Base-by-base conservation (phyloP, 306 rosid genomes). In the Gastrolobium villosum region DNA sequence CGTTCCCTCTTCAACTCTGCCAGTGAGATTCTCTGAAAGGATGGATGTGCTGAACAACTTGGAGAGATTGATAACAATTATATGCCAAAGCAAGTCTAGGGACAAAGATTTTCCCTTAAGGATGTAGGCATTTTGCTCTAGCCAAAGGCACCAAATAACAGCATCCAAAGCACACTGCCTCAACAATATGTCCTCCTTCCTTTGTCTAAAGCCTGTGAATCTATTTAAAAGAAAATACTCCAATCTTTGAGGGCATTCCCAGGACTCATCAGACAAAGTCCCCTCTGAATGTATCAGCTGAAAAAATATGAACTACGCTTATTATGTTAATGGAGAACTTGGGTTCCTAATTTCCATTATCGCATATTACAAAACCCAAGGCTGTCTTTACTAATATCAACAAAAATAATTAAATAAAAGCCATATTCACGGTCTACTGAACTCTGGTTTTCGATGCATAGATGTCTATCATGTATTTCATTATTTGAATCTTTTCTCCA, bases 401-500 rank as follows among this genome's bases (percentile, higher is more conserved):
- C 26, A 20, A 20, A 20, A 20, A 20, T 20, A 20, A 30, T 56
- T 39, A 15, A 79, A 72, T 72, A 43, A 20, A 20, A 20, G 67
- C 34, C 11, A 35, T 39, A 31, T 74, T 45, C n/a, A 14, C 56
- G 70, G 26, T 66, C 54, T 41, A 26, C 20, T 36, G 36, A 45
- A 9, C 62, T 13, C 63, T 39, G 70, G 14, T 54, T 52, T 64
- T 64, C 20, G 46, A 8, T 50, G 13, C 15, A 64, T 37, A 30
- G 20, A 64, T 65, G 54, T 60, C 79, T 60, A 34, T 15, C 28
- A 34, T 65, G 35, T 28, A 28, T 77, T 65, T 64, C 46, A 77
- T 48, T 31, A 31, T 62, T 67, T 81, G 50, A 74, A 44, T 55
- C 10, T 40, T 72, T 64, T 72, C 67, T 56, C 26, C 28, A 54